phyloP scores from a whole-genome alignment of 2,329 filamentous ascomycete species.

The Trematosphaeria pertusa region DNA sequence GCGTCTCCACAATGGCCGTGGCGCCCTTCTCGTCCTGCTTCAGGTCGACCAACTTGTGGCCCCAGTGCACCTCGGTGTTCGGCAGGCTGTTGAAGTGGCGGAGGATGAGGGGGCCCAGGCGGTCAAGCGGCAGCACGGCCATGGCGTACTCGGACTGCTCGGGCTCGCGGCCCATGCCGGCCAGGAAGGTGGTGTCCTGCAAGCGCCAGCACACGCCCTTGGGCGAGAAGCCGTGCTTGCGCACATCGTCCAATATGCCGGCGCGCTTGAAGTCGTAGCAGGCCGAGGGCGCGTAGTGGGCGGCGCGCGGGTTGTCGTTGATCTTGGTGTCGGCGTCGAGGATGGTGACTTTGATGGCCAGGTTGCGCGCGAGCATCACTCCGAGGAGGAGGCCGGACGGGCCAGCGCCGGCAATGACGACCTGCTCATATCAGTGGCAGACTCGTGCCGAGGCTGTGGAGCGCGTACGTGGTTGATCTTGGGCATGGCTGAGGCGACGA shows the following conservation, averaged over 20 bases:
- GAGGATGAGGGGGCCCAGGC: constrained; percentile 35
- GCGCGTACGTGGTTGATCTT: constrained; percentile 39
- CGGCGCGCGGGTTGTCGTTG: constrained; percentile 67
- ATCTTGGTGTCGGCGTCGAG: constrained; percentile 63
- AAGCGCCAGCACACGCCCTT: constrained; percentile 55
- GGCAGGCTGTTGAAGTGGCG: constrained; percentile 36
- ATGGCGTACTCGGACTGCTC: constrained; percentile 37
- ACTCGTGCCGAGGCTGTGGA: neutral
- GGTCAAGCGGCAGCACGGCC: constrained; percentile 41
- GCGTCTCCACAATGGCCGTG: constrained; percentile 35
- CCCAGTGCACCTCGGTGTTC: constrained; percentile 39
- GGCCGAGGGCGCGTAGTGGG: constrained; percentile 66
- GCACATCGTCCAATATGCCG: constrained; percentile 63
- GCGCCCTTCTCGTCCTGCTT: constrained; percentile 40
- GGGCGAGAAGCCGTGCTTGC: constrained; percentile 51
- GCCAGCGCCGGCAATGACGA: constrained; percentile 42
- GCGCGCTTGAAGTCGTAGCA: constrained; percentile 66
- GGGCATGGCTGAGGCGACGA: constrained; percentile 27
- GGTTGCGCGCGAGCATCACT: constrained; percentile 60
- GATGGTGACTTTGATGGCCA: constrained; percentile 59
- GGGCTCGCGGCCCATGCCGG: constrained; percentile 38
- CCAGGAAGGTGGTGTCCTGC: constrained; percentile 39
- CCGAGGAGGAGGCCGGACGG: constrained; percentile 44
- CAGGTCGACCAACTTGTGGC: constrained; percentile 38
- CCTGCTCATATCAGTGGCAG: constrained; percentile 22